Evolutionary conservation across 345 rosid genomes (phyloP).

Genomic region (Eutrema yunnanense): DNA sequence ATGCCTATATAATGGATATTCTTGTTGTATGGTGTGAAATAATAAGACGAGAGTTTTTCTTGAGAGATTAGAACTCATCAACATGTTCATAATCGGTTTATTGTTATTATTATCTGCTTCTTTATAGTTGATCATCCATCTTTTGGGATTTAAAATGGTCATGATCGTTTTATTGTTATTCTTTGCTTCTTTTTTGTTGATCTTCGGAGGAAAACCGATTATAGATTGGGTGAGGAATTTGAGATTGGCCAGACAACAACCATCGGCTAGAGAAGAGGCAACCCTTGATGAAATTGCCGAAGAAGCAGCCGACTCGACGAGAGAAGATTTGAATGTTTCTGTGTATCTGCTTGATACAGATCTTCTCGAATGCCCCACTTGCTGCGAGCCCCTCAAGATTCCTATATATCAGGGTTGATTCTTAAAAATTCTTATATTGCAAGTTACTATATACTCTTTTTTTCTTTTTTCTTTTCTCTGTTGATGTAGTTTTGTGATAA

Average conservation of each 20-base stretch:
- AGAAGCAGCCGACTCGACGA: not conserved
- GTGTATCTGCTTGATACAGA: not conserved
- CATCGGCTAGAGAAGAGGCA: not conserved
- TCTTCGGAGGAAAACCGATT: too few species aligned
- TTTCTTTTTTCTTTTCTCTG: not conserved
- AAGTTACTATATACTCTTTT: not conserved
- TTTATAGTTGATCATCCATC: too few species aligned
- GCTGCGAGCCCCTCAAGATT: not conserved
- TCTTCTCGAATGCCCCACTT: not conserved
- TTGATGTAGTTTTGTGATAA: conserved; percentile 20
- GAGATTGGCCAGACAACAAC: not conserved
- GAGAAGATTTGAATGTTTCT: not conserved
- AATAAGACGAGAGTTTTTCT: too few species aligned
- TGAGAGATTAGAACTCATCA: too few species aligned
- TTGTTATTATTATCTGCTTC: too few species aligned
- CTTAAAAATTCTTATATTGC: not conserved
- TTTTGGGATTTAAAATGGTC: too few species aligned
- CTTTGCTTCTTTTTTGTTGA: not conserved
- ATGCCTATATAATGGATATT: too few species aligned
- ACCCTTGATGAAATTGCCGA: not conserved
- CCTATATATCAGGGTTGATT: not conserved
- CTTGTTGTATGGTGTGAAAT: too few species aligned
- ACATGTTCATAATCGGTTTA: too few species aligned
- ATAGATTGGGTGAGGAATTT: not conserved
- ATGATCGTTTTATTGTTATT: not conserved